Base-by-base conservation (phyloP, 352 stramenopile genomes). In the Globisporangium parvum region DNA sequence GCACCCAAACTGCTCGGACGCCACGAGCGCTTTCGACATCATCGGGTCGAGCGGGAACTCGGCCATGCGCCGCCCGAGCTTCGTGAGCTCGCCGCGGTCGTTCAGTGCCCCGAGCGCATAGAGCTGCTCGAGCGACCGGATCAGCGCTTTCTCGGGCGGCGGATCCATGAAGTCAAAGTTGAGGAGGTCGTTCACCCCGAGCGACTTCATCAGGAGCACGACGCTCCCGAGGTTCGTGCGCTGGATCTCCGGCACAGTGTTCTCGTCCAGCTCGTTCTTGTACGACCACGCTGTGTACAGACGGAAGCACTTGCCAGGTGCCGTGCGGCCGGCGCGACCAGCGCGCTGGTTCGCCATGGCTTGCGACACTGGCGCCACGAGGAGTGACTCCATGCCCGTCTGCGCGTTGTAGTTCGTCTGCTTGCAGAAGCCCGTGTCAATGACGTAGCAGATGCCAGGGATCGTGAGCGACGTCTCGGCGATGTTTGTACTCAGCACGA, bases 131-230 rank as follows among this genome's bases (percentile, higher is more conserved):
- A 99, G 79, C 15, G 96, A 96, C 17, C 96, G 85, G 59, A 99
- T 99, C 17, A 99, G 77, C 18, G 96, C 97, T 73, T 99, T 98
- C 44, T 98, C 88, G 4, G 98, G 97, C 18, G 98, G 98, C 18
- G 95, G 86, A 73, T 99, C 97, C 96, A 99, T 99, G 62, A 99
- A 99, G 73, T 99, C 98, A 63, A 99, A 99, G 65, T 99, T 81
- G 20, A 99, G 70, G 50, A 99, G 69, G 71, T 99, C 96, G 66
- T 99, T 97, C 66, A 99, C 99, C 5, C 98, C 98, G 3, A 99
- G 80, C 62, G 86, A 98, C 73, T 99, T 99, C 57, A 99, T 91
- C 66, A 99, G 88, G 40, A 99, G 75, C 55, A 99, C 97, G 5
- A 99, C 96, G 70, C 95, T 98, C 12, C 87, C 85, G 62, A 99